Base-by-base conservation (phyloP, 2,329 filamentous ascomycete genomes). In the Lecanicillium sp. region DNA sequence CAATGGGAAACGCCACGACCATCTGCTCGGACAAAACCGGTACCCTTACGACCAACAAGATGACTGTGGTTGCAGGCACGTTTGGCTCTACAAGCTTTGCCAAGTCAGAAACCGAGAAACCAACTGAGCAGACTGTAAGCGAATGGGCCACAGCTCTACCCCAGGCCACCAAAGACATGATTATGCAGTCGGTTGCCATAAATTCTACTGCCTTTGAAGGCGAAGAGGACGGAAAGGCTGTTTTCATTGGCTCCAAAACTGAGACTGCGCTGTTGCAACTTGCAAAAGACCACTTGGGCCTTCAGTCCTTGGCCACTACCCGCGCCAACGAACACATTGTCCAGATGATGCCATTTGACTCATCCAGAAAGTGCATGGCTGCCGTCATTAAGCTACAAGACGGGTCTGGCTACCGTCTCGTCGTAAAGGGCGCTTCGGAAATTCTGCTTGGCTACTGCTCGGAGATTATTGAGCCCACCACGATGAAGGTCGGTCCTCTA, bases 51-150 rank as follows among this genome's bases (percentile, higher is more conserved):
- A 79, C 83, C 42, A 84, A 84, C 51, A 80, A 80, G 55, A 84
- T 84, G 80, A 82, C 78, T 0, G 80, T 86, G 4, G 81, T 86
- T 33, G 78, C 82, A 30, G 80, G 80, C 22, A 77, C 79, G 3
- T 59, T 84, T 28, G 80, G 80, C 11, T 58, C 54, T 18, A 51
- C 50, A 17, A 58, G 52, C 40, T 68, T 68, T 38, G 11, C 48
- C 12, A 54, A 55, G 33, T 25, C 47, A 3, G 52, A 56, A 1
- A 49, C 55, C 22, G 52, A 51, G 22, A 52, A 53, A 32, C 44
- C 39, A 38, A 37, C 43, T 25, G 42, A 38, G 27, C 37, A 45
- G 29, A 43, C 40, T 8, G 32, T 35, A 11, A 39, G 42, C 17
- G 32, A 45, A 12, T 50, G 48, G 48, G 46, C 46, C 7, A 25